A percentile compares a stretch with the other conserved stretches of the same genome.
Evolutionary conservation across 208 protist genomes (phyloP).

Genomic region (Acanthamoeba royreba): DNA sequence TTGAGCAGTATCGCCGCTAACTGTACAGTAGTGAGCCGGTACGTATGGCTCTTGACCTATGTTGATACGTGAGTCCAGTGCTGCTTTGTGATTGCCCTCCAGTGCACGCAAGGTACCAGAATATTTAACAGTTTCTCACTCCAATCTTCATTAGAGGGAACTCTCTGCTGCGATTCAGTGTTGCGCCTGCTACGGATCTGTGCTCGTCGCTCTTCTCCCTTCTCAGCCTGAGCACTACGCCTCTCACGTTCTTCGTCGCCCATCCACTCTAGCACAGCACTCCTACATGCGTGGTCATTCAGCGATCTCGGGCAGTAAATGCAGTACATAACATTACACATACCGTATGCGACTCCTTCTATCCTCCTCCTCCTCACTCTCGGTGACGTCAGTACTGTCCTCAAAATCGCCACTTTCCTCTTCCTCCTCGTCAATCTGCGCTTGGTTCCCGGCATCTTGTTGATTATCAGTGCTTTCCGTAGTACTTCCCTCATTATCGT

Average conservation of each 20-base stretch:
- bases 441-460: not conserved
- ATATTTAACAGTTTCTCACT: not conserved
- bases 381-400: not conserved
- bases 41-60: not conserved
- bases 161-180: not conserved
- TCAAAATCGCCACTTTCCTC: not conserved
- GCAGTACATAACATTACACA: not conserved
- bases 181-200: not conserved
- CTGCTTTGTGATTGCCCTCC: not conserved
- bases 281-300: not conserved
- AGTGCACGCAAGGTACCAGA: not conserved
- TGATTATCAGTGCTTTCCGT: not conserved
- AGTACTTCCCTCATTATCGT: not conserved
- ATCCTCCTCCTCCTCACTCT: not conserved
- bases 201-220: not conserved
- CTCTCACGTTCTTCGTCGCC: not conserved
- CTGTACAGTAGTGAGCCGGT: not conserved
- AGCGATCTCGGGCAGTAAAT: not conserved
- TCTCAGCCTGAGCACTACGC: not conserved
- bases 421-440: not conserved
- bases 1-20: not conserved
- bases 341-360: not conserved
- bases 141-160: not conserved
- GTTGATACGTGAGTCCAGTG: not conserved
- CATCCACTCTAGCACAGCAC: not conserved